Conservation (phyloP, 805 yeast species). For the Yarrowia alimentaria region DNA sequence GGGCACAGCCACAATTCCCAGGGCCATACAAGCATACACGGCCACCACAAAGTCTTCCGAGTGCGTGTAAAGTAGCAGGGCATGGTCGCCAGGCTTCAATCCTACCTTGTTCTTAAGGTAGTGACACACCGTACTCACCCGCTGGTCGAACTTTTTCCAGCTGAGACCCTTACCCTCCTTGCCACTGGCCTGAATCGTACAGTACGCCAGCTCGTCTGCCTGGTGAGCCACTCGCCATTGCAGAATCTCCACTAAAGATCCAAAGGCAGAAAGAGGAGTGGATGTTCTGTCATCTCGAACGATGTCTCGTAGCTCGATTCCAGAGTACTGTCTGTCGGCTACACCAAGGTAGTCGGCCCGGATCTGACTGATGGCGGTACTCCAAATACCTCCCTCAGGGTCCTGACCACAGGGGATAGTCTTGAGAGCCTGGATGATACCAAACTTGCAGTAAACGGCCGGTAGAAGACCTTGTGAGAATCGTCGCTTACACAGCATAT, state of each 20-base stretch:
- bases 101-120: slow-evolving; percentile 66
- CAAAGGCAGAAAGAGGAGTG: slow-evolving; percentile 70
- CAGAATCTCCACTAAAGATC: slow-evolving; percentile 66
- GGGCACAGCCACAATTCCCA: slow-evolving; percentile 79
- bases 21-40: slow-evolving; percentile 77
- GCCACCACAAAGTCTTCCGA: slow-evolving; percentile 84
- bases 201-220: slow-evolving; percentile 77
- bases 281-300: slow-evolving; percentile 76
- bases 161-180: slow-evolving; percentile 54
- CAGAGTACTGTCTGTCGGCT: slow-evolving; percentile 74
- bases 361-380: slow-evolving; percentile 65
- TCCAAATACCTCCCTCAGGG: slow-evolving; percentile 79
- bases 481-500: slow-evolving; percentile 73
- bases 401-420: slow-evolving; percentile 74
- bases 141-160: slow-evolving; percentile 80
- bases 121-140: slow-evolving; percentile 70
- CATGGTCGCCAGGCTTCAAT: slow-evolving; percentile 66
- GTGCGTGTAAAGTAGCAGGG: slow-evolving; percentile 78
- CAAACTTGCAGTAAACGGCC: slow-evolving; percentile 81
- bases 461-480: slow-evolving; percentile 75
- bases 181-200: slow-evolving; percentile 43
- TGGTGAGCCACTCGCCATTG: slow-evolving; percentile 74
- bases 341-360: slow-evolving; percentile 60
- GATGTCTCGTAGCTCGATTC: slow-evolving; percentile 72
- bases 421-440: slow-evolving; percentile 59